Evolutionary conservation across 495 filamentous ascomycete species (phyloP), one percentile per base, ranked within the genome.

Genomic region (Astrocystis sublimbata): DNA sequence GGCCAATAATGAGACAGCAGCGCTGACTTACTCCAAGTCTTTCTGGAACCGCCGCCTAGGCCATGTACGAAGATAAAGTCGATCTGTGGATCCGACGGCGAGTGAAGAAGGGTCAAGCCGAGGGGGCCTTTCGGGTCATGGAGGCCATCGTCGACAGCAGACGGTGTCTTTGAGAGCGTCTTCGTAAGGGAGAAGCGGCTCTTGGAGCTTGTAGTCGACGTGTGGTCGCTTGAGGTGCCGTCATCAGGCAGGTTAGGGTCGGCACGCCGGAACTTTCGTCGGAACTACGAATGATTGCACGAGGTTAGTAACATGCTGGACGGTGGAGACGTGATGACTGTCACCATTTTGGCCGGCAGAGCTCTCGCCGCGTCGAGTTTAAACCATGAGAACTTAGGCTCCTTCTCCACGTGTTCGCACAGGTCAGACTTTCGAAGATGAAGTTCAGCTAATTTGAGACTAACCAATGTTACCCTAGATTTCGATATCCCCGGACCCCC

Each of bases 41-140:
- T 72, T 0, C 67, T 62, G 35, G 65, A 68, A 1, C 68, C 71
- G 60, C 71, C 70, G 46, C 77, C 66, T 50, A 71, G 54, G 9
- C 72, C 72, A 45, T 75, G 74, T 15, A 75, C 51, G 46, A 75
- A 74, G 47, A 77, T 62, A 30, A 84, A 66, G 49, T 83, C 78
- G 46, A 24, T n/a, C 12, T 15, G 12, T 15, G 42, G 21, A 12
- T 46, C 42, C 12, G 42, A 8, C 5, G 42, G 13, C 74, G 31
- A 46, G 7, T 46, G 6, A 12, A 46, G 7, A 4, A 46, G n/a
- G 7, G 12, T 46, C 12, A 46, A n/a, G 42, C 42, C 42, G 7
- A 15, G 42, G 12, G 42, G 42, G 3, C 42, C 42, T 46, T 15
- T 46, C 5, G 42, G 42, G 15, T 56, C 30, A n/a, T n/a, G 52